These are phyloP conservation scores for Alternaria brassicae DNA, from an alignment of 2,329 filamentous ascomycete species.

Conservation along the genomic window DNA sequence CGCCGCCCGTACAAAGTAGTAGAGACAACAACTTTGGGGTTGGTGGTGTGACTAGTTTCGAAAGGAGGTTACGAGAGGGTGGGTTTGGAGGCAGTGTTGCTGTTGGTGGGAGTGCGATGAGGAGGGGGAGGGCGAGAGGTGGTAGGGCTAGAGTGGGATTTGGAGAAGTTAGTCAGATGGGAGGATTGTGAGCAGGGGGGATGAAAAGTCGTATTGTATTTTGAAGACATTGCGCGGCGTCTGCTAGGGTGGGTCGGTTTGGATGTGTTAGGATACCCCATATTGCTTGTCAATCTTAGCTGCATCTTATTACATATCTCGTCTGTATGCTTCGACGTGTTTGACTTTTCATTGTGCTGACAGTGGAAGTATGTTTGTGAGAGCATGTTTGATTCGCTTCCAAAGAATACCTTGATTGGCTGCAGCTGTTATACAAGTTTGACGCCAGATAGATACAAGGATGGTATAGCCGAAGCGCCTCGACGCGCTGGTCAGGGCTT, in stretches of 20 bases:
- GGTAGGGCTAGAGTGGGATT: constrained; percentile 7
- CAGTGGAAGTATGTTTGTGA: too few relatives aligned
- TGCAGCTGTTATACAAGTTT: too few relatives aligned
- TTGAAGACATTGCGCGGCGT: not conserved
- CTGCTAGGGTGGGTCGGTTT: not conserved
- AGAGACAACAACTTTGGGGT: constrained; percentile 2
- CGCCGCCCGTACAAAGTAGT: constrained; percentile 32
- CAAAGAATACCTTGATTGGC: too few relatives aligned
- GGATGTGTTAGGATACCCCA: constrained; percentile 9
- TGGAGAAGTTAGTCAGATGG: constrained; percentile 16
- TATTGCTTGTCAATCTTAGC: constrained; percentile 1
- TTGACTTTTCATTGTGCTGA: not conserved
- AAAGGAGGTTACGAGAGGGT: constrained; percentile 39
- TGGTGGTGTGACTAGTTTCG: constrained; percentile 42
- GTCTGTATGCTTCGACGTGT: not conserved
- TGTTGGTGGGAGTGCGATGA: constrained; percentile 2
- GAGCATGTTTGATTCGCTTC: too few relatives aligned
- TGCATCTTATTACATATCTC: not conserved
- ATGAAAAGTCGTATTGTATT: not conserved
- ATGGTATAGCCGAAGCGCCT: not conserved
- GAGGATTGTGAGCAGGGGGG: too few relatives aligned
- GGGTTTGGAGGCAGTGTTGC: constrained; percentile 34
- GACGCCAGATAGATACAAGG: not conserved
- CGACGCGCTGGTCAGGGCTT: not conserved
- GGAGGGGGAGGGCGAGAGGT: not conserved